Evolutionary conservation across 495 filamentous ascomycete genomes (phyloP), one percentile per base, ranked within the genome.

Genomic region (Penicillium flavigenum): DNA sequence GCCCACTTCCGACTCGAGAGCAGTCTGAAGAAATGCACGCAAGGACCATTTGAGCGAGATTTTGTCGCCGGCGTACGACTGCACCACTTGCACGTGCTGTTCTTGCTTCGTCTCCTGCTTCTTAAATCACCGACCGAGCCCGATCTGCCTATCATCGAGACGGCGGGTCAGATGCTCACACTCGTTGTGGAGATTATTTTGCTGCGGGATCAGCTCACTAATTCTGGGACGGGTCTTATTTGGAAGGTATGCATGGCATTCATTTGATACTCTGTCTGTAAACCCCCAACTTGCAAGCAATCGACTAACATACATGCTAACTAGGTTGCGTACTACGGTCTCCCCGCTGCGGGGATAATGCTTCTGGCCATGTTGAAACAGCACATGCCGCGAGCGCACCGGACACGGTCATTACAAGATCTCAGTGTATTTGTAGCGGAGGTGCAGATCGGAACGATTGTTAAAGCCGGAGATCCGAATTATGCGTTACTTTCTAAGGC

Each of bases 71-170:
- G 70, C 42, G 65, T 69, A 1, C 69, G 73, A n/a, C 63, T 77
- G 3, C 70, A 76, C n/a, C 66, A 76, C 48, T 54, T 77, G 9
- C 74, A 77, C 39, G 73, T 75, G 5, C 58, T 71, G n/a, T 76
- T 77, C 49, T 59, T 76, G 10, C 62, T 76, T 1, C 63, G 66
- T 17, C 62, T 74, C 1, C 43, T 73, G 10, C 49, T 73, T 19
- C 54, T 74, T 10, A 60, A 66, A 45, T 68, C 65, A 2, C 63
- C 66, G 9, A 58, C 66, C 1, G 73, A 74, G n/a, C 74, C 72
- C 0, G 67, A 73, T 50, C 56, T 59, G 1, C 53, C 62, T 0
- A 63, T 77, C 11, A 59, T 76, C 9, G 61, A 62, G 34, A 67
- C 67, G 9, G 65, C 72, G 8, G 63, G 58, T 3, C 61, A 74